These are phyloP conservation scores for Galeopsis tetrahit DNA, from an alignment of 257 asterid species.

Conservation along the genomic window DNA sequence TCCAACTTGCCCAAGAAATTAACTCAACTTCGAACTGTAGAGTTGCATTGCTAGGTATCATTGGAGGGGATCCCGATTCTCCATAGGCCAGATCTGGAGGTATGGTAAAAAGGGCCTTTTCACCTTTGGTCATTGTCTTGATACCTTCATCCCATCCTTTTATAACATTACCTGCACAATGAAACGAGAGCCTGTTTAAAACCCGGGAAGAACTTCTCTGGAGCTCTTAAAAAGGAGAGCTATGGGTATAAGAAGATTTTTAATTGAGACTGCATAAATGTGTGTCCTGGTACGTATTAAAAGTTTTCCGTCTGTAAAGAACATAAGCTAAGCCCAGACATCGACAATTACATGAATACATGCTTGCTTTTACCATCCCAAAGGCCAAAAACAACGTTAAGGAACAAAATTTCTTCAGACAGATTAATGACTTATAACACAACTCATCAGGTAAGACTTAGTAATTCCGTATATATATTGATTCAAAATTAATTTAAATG, in stretches of 20 bases:
- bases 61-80: constrained; percentile 65
- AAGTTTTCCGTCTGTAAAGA: background rate
- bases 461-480: too few relatives aligned
- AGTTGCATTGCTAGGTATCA: constrained; percentile 58
- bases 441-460: too few relatives aligned
- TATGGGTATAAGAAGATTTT: background rate
- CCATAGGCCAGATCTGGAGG: constrained; percentile 65
- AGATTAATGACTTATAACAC: too few relatives aligned
- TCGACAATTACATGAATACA: background rate
- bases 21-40: constrained; percentile 64
- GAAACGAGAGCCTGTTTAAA: background rate
- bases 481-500: too few relatives aligned
- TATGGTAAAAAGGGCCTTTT: constrained; percentile 58
- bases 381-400: too few relatives aligned
- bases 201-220: background rate
- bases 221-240: background rate
- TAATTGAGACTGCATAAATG: background rate
- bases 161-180: constrained; percentile 52
- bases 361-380: too few relatives aligned
- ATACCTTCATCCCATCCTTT: constrained; percentile 73
- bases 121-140: constrained; percentile 66
- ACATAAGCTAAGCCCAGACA: background rate
- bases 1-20: constrained; percentile 56
- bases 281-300: background rate
- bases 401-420: too few relatives aligned